Percentiles rank a stretch among this genome's conserved stretches.
phyloP scores from a whole-genome alignment of 768 basidiomycete genomes.

The Cyclocybe cylindracea region DNA sequence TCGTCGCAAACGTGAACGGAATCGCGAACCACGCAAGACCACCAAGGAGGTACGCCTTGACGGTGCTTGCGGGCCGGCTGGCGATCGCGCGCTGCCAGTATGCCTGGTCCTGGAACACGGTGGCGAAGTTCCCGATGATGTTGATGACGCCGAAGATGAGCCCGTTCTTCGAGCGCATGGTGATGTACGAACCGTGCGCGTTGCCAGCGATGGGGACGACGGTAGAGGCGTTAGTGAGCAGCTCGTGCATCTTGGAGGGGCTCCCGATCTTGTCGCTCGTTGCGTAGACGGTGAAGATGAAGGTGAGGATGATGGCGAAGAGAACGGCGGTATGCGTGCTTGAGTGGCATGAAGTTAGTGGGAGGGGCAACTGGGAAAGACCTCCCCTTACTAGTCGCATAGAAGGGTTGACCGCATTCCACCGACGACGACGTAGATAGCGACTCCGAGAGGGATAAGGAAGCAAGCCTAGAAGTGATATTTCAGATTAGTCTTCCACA shows the following conservation, averaged over 20 bases:
- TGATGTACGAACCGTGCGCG: constrained; percentile 82
- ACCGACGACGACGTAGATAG: constrained; percentile 86
- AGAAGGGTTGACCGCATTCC: constrained; percentile 86
- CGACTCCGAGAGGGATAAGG: constrained; percentile 84
- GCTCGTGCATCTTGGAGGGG: constrained; percentile 73
- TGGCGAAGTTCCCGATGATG: constrained; percentile 80
- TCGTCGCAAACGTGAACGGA: constrained; percentile 84
- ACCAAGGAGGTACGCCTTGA: constrained; percentile 89
- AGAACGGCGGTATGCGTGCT: constrained; percentile 88
- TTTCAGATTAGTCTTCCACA: not conserved
- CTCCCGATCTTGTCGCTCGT: constrained; percentile 82
- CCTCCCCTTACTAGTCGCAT: constrained; percentile 72
- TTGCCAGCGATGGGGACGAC: constrained; percentile 74
- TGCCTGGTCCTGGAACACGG: constrained; percentile 62
- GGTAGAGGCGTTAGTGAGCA: constrained; percentile 62
- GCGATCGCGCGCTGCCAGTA: constrained; percentile 96
- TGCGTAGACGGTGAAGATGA: constrained; percentile 80
- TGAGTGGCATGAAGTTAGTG: not conserved
- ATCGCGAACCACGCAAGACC: constrained; percentile 93
- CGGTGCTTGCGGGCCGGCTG: constrained; percentile 77
- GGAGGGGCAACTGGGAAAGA: not conserved
- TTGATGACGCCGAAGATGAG: constrained; percentile 88
- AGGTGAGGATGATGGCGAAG: constrained; percentile 79
- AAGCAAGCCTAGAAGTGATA: constrained; percentile 66
- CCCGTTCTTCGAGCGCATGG: constrained; percentile 76